Evolutionary conservation across 257 asterid species (phyloP).

Genomic region (Knoxia roxburghii): DNA sequence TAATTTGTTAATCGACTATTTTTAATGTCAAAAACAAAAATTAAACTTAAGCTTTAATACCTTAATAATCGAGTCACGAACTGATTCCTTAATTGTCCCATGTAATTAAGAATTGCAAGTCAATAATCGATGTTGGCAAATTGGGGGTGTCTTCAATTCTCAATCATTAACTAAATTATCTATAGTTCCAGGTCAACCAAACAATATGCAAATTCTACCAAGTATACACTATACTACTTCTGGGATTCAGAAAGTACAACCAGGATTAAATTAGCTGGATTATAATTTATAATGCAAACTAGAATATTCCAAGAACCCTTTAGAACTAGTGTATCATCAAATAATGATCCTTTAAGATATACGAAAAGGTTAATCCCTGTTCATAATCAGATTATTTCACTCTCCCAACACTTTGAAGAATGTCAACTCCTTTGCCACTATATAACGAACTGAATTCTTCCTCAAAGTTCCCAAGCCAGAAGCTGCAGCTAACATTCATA

Average conservation of each 20-base stretch:
- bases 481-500: background rate
- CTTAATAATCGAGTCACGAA: too few species aligned
- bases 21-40: too few species aligned
- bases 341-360: slow-evolving; percentile 7
- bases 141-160: background rate
- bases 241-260: too few species aligned
- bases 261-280: too few species aligned
- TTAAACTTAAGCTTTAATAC: too few species aligned
- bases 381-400: slow-evolving; percentile 1
- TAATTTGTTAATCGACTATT: too few species aligned
- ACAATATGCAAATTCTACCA: too few species aligned
- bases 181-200: background rate
- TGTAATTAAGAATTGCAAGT: background rate
- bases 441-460: background rate
- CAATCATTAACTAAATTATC: background rate
- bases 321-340: background rate
- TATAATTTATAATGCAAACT: too few species aligned
- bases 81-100: too few species aligned
- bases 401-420: background rate
- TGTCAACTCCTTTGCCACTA: slow-evolving; percentile 1
- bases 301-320: too few species aligned
- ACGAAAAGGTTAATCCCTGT: slow-evolving; percentile 9
- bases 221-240: too few species aligned
- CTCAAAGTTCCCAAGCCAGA: background rate
- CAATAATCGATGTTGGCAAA: background rate